Base-by-base conservation (phyloP, 805 yeast species). In the Candida chauliodis region DNA sequence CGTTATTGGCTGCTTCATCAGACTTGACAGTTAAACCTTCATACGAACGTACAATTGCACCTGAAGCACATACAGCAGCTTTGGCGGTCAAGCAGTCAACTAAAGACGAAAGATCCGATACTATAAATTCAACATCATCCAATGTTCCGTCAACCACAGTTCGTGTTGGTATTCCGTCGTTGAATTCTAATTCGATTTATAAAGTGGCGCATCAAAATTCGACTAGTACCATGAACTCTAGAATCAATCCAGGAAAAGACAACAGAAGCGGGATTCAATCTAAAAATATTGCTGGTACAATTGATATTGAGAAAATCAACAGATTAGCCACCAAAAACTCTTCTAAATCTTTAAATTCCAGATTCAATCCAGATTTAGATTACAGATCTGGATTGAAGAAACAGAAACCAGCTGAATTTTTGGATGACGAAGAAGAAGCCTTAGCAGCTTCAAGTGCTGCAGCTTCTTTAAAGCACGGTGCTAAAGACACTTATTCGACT, bases 41-140 rank as follows among this genome's bases (percentile, higher is more conserved):
- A 10, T 84, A 82, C 56, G 81, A 78, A 56, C 65, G 90, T 43
- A 56, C 73, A 10, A 73, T 80, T 13, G 69, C 81, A 6, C 63
- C 54, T 6, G 86, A 78, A 37, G 86, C 86, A 11, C 84, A 82
- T 27, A 71, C 74, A 17, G 87, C 87, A 35, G 87, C 88, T 2
- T 51, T 53, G 34, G 70, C 71, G 7, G 73, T 70, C 36, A 63
- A 51, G 31, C 48, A 47, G 46, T 59, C 68, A 37, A 79, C 79
- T 16, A 73, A 66, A 36, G 70, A 69, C 36, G 49, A 53, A 5
- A 48, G 49, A 41, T 35, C 40, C 16, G 46, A 38, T 43, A 40
- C 41, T 27, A 26, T 36, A 8, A 32, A 37, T 6, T 18, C 38
- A 8, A 20, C 29, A 15, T 51, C 59, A 44, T 50, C 58, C 38